These are phyloP conservation scores for Fonsecaea nubica DNA, from an alignment of 2,329 filamentous ascomycete species.

Conservation along the genomic window DNA sequence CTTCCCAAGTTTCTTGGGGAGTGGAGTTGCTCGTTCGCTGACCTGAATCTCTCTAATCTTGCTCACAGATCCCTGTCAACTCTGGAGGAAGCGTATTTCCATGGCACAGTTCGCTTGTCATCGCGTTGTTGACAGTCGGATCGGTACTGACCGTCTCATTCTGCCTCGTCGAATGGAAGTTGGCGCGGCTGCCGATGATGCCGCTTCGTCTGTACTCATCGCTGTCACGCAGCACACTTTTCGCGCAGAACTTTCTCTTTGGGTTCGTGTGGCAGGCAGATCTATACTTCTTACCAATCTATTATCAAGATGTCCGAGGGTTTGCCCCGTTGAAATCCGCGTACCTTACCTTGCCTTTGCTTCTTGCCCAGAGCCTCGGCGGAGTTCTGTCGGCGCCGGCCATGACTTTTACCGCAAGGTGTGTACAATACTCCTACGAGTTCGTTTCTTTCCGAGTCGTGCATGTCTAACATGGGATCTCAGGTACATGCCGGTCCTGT, in stretches of 20 bases:
- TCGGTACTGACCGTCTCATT: constrained; percentile 68
- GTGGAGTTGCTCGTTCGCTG: not conserved
- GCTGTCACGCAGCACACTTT: constrained; percentile 60
- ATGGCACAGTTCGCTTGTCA: constrained; percentile 74
- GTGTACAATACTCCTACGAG: not conserved
- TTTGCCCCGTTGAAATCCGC: constrained; percentile 58
- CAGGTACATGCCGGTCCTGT: constrained; percentile 67
- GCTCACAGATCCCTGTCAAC: constrained; percentile 51
- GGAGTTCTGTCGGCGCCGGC: not conserved
- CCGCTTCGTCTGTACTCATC: constrained; percentile 58
- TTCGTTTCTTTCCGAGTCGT: constrained; percentile 53
- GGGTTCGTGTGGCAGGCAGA: constrained; percentile 66
- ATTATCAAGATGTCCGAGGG: constrained; percentile 64
- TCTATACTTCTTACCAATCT: constrained; percentile 68
- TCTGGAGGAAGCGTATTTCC: constrained; percentile 73
- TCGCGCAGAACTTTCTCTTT: constrained; percentile 66
- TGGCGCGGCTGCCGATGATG: constrained; percentile 19
- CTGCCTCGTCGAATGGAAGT: constrained; percentile 67
- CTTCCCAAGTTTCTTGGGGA: not conserved
- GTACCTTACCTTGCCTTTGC: constrained; percentile 58
- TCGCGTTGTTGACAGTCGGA: constrained; percentile 79
- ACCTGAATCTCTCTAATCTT: not conserved
- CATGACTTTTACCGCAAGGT: constrained; percentile 1
- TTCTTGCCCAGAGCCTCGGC: constrained; percentile 52
- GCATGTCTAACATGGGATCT: constrained; percentile 60